phyloP scores from a whole-genome alignment of 495 filamentous ascomycete genomes.

The Penicillium pancosmium region DNA sequence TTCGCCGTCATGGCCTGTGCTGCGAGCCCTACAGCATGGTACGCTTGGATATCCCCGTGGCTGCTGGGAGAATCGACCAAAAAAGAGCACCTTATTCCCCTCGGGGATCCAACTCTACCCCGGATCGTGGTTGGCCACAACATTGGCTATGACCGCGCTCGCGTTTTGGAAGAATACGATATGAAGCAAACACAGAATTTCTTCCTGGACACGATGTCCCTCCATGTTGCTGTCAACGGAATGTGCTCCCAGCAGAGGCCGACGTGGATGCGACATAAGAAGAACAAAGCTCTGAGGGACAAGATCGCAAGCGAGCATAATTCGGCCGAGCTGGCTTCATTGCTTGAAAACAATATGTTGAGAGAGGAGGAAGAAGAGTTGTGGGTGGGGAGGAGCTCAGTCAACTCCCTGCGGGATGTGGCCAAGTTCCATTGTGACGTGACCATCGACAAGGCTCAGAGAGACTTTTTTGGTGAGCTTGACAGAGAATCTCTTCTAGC shows the following conservation, averaged over 20 bases:
- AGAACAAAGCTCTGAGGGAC: conserved; percentile 81
- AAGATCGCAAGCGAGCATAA: conserved; percentile 73
- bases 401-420: conserved; percentile 94
- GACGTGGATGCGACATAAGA: conserved; percentile 95
- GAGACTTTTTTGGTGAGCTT: conserved; percentile 86
- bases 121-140: conserved; percentile 92
- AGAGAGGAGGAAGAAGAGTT: conserved; percentile 88
- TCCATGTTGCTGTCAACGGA: conserved; percentile 96
- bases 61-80: conserved; percentile 79
- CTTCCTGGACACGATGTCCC: conserved; percentile 97
- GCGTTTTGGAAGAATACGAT: conserved; percentile 87
- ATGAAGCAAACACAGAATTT: conserved; percentile 78
- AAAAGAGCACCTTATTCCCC: conserved; percentile 77
- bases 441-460: conserved; percentile 85
- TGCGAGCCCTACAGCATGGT: conserved; percentile 85
- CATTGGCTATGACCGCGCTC: conserved; percentile 90
- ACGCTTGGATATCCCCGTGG: conserved; percentile 97
- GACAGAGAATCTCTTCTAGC: conserved; percentile 66
- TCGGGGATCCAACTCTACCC: conserved; percentile 70
- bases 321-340: conserved; percentile 66
- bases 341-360: conserved; percentile 68
- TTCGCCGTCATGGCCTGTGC: conserved; percentile 98
- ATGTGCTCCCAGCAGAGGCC: conserved; percentile 98
- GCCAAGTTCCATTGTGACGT: conserved; percentile 94
- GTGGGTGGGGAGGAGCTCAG: conserved; percentile 91